Conservation (phyloP, 805 yeast genomes). For the Starmera amethionina region DNA sequence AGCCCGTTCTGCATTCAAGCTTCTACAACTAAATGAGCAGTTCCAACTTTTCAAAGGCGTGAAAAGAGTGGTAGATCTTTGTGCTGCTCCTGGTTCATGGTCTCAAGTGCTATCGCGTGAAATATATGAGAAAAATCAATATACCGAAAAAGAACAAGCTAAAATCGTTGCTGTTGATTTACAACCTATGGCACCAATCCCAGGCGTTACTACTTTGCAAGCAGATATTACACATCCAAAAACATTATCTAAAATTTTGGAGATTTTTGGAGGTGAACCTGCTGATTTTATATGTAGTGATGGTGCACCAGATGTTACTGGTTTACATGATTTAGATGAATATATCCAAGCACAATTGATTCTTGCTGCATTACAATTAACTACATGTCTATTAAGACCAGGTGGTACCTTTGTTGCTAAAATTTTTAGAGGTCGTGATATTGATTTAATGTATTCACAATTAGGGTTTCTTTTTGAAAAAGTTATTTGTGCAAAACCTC, state of each 20-base stretch:
- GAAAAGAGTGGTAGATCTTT: constrained; percentile 82
- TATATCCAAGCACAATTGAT: constrained; percentile 93
- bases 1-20: constrained; percentile 92
- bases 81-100: constrained; percentile 99
- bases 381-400: constrained; percentile 78
- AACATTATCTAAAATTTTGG: constrained; percentile 66
- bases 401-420: constrained; percentile 96
- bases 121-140: constrained; percentile 34
- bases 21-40: constrained; percentile 84
- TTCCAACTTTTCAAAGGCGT: constrained; percentile 67
- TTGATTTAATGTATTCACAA: constrained; percentile 89
- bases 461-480: constrained; percentile 74
- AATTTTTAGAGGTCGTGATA: constrained; percentile 92
- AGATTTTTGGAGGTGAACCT: constrained; percentile 79
- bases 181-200: constrained; percentile 97
- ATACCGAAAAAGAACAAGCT: constrained; percentile 29
- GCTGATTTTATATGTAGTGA: constrained; percentile 96
- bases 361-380: constrained; percentile 81
- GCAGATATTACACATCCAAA: constrained; percentile 97
- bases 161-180: constrained; percentile 91
- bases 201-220: constrained; percentile 80
- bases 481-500: constrained; percentile 92
- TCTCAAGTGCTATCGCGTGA: constrained; percentile 83
- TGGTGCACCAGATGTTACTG: constrained; percentile 99
- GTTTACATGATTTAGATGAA: constrained; percentile 92